Evolutionary conservation across 176 grass and related monocot species (phyloP).

Genomic region (Saccharum spontaneum): DNA sequence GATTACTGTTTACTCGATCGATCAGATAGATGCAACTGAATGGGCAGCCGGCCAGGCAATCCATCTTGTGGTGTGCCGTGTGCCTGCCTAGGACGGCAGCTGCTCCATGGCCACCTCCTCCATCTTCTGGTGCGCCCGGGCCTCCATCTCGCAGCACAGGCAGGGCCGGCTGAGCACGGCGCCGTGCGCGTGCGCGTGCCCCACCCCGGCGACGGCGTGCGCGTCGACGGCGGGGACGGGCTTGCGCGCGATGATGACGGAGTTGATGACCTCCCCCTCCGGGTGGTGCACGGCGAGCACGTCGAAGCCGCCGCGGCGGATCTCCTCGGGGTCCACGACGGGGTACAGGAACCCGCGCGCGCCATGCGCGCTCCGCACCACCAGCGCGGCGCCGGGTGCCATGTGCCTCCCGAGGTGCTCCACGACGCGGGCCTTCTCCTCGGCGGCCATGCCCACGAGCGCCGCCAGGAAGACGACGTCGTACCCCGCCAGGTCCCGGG

Average conservation of each 20-base stretch:
- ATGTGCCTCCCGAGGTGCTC: conserved; percentile 77
- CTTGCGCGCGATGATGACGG: conserved; percentile 90
- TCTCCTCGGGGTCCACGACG: conserved; percentile 68
- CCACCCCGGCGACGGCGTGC: neutral
- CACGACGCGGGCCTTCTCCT: conserved; percentile 63
- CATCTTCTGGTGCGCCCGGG: conserved; percentile 72
- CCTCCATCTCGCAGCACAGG: conserved; percentile 66
- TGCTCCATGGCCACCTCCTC: conserved; percentile 65
- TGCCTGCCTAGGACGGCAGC: conserved; percentile 43
- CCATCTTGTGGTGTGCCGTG: neutral
- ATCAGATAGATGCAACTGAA: neutral
- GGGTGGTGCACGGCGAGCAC: conserved; percentile 81
- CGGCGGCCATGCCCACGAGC: conserved; percentile 69
- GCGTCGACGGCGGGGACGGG: neutral
- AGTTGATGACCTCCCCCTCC: conserved; percentile 88
- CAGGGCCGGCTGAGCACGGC: conserved; percentile 41
- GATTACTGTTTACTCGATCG: neutral
- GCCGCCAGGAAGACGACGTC: conserved; percentile 96
- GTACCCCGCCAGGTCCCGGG: conserved; percentile 37
- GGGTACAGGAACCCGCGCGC: conserved; percentile 88
- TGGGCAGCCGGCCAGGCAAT: neutral
- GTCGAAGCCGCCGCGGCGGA: conserved; percentile 69
- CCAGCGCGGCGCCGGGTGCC: conserved; percentile 56
- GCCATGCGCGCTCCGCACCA: conserved; percentile 87
- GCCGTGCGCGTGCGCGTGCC: neutral